Base-by-base conservation (phyloP, 805 yeast species). In the Hanseniaspora singularis region DNA sequence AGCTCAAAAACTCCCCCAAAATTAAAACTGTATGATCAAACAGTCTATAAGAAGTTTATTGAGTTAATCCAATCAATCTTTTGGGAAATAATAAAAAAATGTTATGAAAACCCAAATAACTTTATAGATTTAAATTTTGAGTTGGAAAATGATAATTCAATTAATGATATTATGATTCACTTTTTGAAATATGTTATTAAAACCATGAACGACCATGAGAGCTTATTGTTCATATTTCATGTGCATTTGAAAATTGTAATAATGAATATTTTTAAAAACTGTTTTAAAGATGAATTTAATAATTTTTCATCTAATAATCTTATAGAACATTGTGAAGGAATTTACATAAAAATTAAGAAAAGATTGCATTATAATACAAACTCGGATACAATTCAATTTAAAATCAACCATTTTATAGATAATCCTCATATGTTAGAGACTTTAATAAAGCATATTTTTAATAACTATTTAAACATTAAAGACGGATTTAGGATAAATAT, bases 381-480 rank as follows among this genome's bases (percentile, higher is more conserved):
- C 10, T 3, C 7, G 10, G 16, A 3, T 16, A 12, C 15, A 5
- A 38, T 38, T 9, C 16, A 16, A 3, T 18, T 19, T 27, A 3
- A 15, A 24, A 18, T 14, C 2, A 24, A 24, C 7, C n/a, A 27
- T 14, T 18, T 27, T 12, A 38, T 38, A 9, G 23, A 26, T 14
- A 27, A 38, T 19, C 5, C 16, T 3, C 3, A 16, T 8, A 12
- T 38, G 15, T 9, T 38, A 4, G 12, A 38, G 6, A 22, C 12
- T 28, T 22, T 42, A 10, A 36, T 42, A 3, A 33, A 42, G 23
- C 46, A 42, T 30, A 36, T 42, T 10, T 42, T 40, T 10, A 34
- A 42, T 24, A 42, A 42, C 19, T 42, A 42, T 18, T 19, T 34
- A 8, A n/a, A 36, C 3, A 10, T 42, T n/a, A n/a, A n/a, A n/a